These are phyloP conservation scores for Porcisia hertigi DNA, from an alignment of 208 protist species.

Conservation along the genomic window DNA sequence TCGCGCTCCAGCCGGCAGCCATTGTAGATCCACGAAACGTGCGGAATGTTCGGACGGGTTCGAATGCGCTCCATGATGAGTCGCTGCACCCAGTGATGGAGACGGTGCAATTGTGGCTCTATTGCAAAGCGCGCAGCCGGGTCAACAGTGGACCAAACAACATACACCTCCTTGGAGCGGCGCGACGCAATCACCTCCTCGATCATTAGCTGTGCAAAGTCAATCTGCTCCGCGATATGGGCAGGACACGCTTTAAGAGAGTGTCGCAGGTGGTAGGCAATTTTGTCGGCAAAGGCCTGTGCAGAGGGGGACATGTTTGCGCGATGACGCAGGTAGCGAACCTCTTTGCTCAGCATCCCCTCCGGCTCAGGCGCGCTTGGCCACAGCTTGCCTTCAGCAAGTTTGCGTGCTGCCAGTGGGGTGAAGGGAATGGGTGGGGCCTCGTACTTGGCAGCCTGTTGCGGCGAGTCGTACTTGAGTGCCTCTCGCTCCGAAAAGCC, in stretches of 20 bases:
- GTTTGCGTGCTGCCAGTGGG: slow-evolving; percentile 79
- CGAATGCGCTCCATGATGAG: slow-evolving; percentile 80
- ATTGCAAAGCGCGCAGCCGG: slow-evolving; percentile 79
- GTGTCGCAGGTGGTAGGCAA: slow-evolving; percentile 87
- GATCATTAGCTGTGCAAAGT: slow-evolving; percentile 92
- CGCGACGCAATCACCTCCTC: slow-evolving; percentile 85
- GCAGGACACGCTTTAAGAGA: slow-evolving; percentile 80
- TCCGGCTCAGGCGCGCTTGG: slow-evolving; percentile 75
- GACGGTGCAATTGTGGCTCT: slow-evolving; percentile 80
- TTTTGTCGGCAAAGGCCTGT: slow-evolving; percentile 74
- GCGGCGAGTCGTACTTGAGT: slow-evolving; percentile 76
- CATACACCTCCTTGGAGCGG: slow-evolving; percentile 87
- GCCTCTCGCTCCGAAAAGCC: slow-evolving; percentile 77
- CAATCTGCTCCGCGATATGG: slow-evolving; percentile 87
- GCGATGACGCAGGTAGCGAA: slow-evolving; percentile 70
- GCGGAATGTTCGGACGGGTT: slow-evolving; percentile 83
- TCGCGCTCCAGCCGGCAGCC: slow-evolving; percentile 76
- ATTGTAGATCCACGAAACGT: slow-evolving; percentile 89
- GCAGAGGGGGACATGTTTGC: slow-evolving; percentile 89
- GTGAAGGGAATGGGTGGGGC: slow-evolving; percentile 78
- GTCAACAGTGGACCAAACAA: slow-evolving; percentile 92
- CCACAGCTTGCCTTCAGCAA: slow-evolving; percentile 87
- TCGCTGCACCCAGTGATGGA: slow-evolving; percentile 89
- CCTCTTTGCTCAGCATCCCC: slow-evolving; percentile 83
- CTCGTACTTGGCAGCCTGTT: slow-evolving; percentile 73